A percentile compares a stretch with the other conserved stretches of the same genome.
Evolutionary conservation across 2,329 filamentous ascomycete genomes (phyloP).

Genomic region (Colletotrichum eleusines): DNA sequence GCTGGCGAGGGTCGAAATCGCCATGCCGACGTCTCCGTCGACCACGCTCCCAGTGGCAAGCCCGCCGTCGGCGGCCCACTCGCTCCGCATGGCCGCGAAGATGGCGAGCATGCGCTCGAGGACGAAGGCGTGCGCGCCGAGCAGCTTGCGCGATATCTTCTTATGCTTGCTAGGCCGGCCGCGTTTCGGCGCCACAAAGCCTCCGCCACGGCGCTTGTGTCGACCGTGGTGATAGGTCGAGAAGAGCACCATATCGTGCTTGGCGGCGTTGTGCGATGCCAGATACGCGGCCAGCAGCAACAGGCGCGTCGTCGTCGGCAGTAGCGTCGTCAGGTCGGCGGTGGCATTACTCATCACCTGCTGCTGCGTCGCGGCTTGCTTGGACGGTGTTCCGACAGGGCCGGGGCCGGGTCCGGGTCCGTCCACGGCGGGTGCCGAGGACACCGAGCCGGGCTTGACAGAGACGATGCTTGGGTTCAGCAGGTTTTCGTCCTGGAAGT

Average conservation of each 20-base stretch:
- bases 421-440: background rate
- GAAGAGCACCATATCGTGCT: conserved; percentile 81
- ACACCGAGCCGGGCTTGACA: conserved; percentile 2
- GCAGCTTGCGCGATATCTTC: conserved; percentile 81
- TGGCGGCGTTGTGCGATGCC: conserved; percentile 81
- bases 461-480: conserved; percentile 74
- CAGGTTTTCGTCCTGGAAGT: conserved; percentile 80
- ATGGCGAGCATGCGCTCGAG: conserved; percentile 85
- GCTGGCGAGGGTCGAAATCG: conserved; percentile 79
- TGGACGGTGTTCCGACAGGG: conserved; percentile 25
- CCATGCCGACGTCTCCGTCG: conserved; percentile 71
- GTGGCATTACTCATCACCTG: conserved; percentile 15
- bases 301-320: conserved; percentile 80
- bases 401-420: background rate
- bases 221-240: conserved; percentile 74
- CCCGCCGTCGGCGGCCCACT: conserved; percentile 59
- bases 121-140: conserved; percentile 82
- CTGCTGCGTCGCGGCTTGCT: conserved; percentile 14
- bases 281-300: conserved; percentile 84
- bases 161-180: conserved; percentile 65
- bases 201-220: conserved; percentile 63
- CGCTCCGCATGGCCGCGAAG: conserved; percentile 73
- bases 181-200: conserved; percentile 49
- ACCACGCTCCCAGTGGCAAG: conserved; percentile 54
- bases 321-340: conserved; percentile 63